Conservation (phyloP, 257 asterid genomes). For the Paraleonurus japonicus region DNA sequence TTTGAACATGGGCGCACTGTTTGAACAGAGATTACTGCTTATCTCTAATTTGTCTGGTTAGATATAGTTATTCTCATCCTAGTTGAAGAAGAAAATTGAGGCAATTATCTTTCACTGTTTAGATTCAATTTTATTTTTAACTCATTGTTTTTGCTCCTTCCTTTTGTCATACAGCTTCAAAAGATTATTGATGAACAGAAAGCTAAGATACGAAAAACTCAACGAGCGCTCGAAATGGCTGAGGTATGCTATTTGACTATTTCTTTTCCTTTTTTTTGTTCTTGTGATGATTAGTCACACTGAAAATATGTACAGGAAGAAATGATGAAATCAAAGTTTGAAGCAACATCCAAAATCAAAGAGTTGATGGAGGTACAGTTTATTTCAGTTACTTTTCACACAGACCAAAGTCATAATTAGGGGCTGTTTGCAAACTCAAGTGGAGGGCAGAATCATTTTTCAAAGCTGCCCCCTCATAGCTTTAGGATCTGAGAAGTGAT, state of each 20-base stretch:
- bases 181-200: conserved; percentile 59
- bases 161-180: conserved; percentile 56
- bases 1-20: conserved; percentile 17
- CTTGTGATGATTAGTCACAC: conserved; percentile 1
- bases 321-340: conserved; percentile 73
- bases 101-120: neutral
- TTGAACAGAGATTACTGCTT: neutral
- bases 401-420: neutral
- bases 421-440: neutral
- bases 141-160: conserved; percentile 17
- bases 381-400: neutral
- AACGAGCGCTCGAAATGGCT: conserved; percentile 89
- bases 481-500: neutral
- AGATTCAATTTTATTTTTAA: neutral
- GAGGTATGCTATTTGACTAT: conserved; percentile 52
- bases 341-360: conserved; percentile 60
- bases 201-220: conserved; percentile 77
- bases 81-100: neutral
- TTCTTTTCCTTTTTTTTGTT: neutral
- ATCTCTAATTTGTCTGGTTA: neutral
- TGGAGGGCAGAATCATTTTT: neutral
- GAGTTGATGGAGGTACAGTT: conserved; percentile 69
- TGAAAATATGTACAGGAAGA: conserved; percentile 66
- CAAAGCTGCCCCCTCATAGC: neutral
- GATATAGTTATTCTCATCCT: neutral